Evolutionary conservation across 345 rosid species (phyloP).

Genomic region (Theobroma cacao): DNA sequence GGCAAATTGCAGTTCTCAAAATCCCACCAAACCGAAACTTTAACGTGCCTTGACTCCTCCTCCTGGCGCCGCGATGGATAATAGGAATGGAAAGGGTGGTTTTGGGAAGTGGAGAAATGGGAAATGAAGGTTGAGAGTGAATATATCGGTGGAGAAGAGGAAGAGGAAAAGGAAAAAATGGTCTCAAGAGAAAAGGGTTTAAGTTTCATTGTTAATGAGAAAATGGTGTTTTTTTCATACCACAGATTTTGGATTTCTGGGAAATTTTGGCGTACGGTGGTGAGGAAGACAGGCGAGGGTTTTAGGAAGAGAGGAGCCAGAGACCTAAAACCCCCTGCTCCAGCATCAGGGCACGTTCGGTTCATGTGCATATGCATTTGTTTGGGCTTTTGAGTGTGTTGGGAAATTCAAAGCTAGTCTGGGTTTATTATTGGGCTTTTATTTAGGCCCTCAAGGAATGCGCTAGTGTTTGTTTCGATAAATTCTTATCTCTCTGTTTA

Average conservation of each 20-base stretch:
- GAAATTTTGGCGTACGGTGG: neutral
- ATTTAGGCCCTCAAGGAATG: neutral
- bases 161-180: conserved; percentile 16
- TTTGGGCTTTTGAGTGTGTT: neutral
- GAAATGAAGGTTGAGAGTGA: conserved; percentile 29
- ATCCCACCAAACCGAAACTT: conserved; percentile 95
- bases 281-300: neutral
- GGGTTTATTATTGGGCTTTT: neutral
- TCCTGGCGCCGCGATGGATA: conserved; percentile 31
- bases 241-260: neutral
- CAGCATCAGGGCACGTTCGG: neutral
- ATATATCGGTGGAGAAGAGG: conserved; percentile 6
- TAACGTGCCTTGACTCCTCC: conserved; percentile 48
- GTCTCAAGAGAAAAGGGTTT: conserved; percentile 23
- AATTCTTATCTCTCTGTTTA: too few relatives aligned
- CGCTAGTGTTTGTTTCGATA: neutral
- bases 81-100: neutral
- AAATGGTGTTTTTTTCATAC: conserved; percentile 1
- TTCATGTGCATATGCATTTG: too few relatives aligned
- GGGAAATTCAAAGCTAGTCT: neutral
- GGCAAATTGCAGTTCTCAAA: conserved; percentile 83
- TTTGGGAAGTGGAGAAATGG: conserved; percentile 35
- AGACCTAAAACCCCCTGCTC: neutral
- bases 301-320: neutral
- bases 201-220: conserved; percentile 25